Percentiles rank a stretch among this genome's conserved stretches.
These are phyloP conservation scores for Coemansia sp. DNA, from an alignment of 371 early-diverging fungal genomes.

Conservation along the genomic window DNA sequence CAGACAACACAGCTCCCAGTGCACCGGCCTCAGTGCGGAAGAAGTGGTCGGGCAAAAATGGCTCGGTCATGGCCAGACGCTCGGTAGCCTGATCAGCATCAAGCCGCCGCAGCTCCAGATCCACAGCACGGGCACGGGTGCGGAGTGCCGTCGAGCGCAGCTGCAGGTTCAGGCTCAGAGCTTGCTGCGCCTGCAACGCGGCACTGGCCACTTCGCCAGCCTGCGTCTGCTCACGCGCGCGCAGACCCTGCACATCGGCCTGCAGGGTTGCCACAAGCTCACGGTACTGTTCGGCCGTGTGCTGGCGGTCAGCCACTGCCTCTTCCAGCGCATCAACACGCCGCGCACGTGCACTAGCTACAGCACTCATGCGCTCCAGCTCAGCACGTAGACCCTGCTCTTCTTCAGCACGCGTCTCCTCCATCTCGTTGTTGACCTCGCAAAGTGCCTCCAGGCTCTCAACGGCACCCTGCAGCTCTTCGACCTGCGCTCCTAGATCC, in stretches of 20 bases:
- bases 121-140: constrained; percentile 83
- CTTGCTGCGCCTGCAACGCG: constrained; percentile 77
- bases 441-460: constrained; percentile 89
- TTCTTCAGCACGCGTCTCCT: constrained; percentile 84
- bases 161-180: constrained; percentile 79
- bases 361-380: constrained; percentile 73
- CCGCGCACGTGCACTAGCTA: constrained; percentile 63
- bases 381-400: constrained; percentile 83
- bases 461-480: constrained; percentile 72
- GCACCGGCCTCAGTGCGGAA: constrained; percentile 78
- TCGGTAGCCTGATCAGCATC: constrained; percentile 82
- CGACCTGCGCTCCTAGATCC: constrained; percentile 68
- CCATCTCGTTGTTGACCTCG: constrained; percentile 88
- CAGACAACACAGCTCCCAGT: constrained; percentile 69
- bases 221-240: constrained; percentile 62
- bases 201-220: constrained; percentile 56
- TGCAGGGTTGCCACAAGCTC: constrained; percentile 78
- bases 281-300: constrained; percentile 82
- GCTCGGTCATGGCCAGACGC: constrained; percentile 65
- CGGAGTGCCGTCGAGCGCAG: constrained; percentile 80
- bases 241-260: constrained; percentile 68
- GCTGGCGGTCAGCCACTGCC: constrained; percentile 79
- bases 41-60: constrained; percentile 84
- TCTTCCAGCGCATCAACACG: constrained; percentile 72
- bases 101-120: constrained; percentile 82